Base-by-base conservation (phyloP, 1,284 basidiomycete species). In the Hypsizygus ulmarius region DNA sequence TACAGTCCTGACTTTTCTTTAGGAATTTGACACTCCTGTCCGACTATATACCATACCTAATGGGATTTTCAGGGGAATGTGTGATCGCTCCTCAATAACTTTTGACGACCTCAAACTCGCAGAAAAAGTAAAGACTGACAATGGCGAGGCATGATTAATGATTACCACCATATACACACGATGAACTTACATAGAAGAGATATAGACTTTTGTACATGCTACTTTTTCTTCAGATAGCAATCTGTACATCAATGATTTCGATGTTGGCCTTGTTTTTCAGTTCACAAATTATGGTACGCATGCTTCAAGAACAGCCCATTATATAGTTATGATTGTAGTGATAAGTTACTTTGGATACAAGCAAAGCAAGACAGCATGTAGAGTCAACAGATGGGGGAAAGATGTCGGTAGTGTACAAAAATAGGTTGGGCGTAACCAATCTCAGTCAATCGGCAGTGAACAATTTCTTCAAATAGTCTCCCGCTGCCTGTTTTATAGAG, bases 11-110 rank as follows among this genome's bases (percentile, higher is more conserved):
- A 36, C 19, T 36, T 36, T 39, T 45, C 15, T 34, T 11, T 41
- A 72, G 71, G 72, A 74, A 66, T 71, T 87, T 56, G 90, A 90
- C 61, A 84, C 84, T 2, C 90, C 91, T 0, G 69, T 76, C 46
- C 77, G 74, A 43, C 68, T 94, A 9, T 93, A 77, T 54, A 61
- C 76, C 50, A 49, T 64, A 60, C 9, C 52, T 68, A 16, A 72
- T 28, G 53, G 53, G 10, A 45, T 54, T 32, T 54, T 54, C 33
- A 52, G 47, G 38, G 47, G 53, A 5, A 54, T 54, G 53, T 54
- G 53, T 29, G 53, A 52, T 11, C 38, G 47, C 15, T 54, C 53
- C 25, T 52, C 50, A 19, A 52, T 54, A 6, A 45, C 50, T 3
- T 21, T 52, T 10, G 50, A 52, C 29, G 53, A 54, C 29, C 19